Percentiles rank a stretch among this genome's conserved stretches.
Conservation (phyloP, 148 eudicot species). For the Fagopyrum tataricum region DNA sequence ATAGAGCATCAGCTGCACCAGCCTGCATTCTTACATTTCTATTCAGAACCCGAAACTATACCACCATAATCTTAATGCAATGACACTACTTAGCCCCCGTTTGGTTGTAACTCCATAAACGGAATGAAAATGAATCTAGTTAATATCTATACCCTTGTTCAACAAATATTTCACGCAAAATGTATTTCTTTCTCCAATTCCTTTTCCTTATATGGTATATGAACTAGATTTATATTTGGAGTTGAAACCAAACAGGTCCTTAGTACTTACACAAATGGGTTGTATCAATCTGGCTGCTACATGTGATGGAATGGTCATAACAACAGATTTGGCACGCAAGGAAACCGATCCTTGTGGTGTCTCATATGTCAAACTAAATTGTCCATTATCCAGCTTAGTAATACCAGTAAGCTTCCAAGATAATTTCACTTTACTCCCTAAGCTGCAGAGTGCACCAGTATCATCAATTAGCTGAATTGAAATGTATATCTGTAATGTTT, state of each 20-base stretch:
- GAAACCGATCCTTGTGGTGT: conserved; percentile 60
- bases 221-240: too few relatives aligned
- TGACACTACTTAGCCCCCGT: background rate
- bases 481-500: background rate
- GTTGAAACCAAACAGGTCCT: too few relatives aligned
- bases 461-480: background rate
- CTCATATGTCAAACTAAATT: conserved; percentile 57
- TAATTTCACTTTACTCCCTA: conserved; percentile 63
- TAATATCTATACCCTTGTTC: too few relatives aligned
- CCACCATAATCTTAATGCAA: background rate
- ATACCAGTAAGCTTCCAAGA: conserved; percentile 73
- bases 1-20: conserved; percentile 66
- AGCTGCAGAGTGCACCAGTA: conserved; percentile 28
- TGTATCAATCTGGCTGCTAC: conserved; percentile 57
- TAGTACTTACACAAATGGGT: conserved; percentile 62
- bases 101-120: too few relatives aligned
- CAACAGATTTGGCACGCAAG: conserved; percentile 50
- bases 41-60: background rate
- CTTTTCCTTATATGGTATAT: too few relatives aligned
- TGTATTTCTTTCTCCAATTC: too few relatives aligned
- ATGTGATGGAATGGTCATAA: conserved; percentile 75
- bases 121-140: too few relatives aligned
- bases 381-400: conserved; percentile 37
- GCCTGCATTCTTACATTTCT: conserved; percentile 26
- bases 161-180: too few relatives aligned